Percentiles rank a stretch among this genome's conserved stretches.
Conservation (phyloP, 306 rosid species). For the Lathyrus oleraceus region DNA sequence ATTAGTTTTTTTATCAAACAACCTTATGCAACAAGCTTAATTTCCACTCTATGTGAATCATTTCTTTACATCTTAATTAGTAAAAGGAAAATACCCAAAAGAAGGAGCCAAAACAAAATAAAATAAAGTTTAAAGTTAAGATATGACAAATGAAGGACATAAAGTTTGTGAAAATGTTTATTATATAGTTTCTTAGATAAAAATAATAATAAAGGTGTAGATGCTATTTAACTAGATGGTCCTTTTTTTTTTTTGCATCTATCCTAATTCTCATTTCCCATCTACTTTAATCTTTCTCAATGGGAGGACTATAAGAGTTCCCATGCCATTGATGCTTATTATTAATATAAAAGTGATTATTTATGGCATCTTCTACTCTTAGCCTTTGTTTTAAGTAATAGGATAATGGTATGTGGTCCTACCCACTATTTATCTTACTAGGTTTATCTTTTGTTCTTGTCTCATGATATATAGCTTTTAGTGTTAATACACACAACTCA, state of each 20-base stretch:
- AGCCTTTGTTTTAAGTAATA: constrained; percentile 22
- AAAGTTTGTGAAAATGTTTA: constrained; percentile 29
- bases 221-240: constrained; percentile 36
- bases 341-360: constrained; percentile 18
- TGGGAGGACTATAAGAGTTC: constrained; percentile 36
- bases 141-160: constrained; percentile 36
- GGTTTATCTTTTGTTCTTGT: constrained; percentile 36
- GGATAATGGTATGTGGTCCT: constrained; percentile 35
- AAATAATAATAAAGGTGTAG: constrained; percentile 24
- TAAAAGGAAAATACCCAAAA: constrained; percentile 37
- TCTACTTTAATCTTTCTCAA: constrained; percentile 20
- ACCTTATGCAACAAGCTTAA: constrained; percentile 33
- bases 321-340: constrained; percentile 24
- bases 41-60: constrained; percentile 37
- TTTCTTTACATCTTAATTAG: constrained; percentile 11
- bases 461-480: constrained; percentile 13
- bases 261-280: constrained; percentile 46
- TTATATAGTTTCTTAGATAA: not conserved
- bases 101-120: constrained; percentile 23
- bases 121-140: constrained; percentile 24
- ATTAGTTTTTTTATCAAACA: constrained; percentile 25
- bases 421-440: constrained; percentile 45
- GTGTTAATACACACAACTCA: constrained; percentile 38
- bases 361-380: constrained; percentile 38
- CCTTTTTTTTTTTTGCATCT: constrained; percentile 38